Evolutionary conservation across 768 basidiomycete genomes (phyloP).

Genomic region (Leccinum disarticulatum): DNA sequence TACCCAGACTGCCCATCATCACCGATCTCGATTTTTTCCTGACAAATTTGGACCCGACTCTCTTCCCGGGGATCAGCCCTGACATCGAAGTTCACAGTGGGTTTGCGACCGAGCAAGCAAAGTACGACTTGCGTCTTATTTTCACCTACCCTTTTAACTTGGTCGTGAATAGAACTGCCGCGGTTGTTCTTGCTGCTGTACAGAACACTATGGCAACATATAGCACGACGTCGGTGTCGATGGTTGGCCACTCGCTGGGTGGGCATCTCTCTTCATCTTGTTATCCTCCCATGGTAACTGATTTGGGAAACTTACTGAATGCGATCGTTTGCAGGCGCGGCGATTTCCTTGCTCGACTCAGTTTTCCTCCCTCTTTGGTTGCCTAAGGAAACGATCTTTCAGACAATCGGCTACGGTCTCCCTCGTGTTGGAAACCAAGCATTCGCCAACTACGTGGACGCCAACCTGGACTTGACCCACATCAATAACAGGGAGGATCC

Average conservation of each 20-base stretch:
- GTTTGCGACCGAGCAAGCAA: conserved; percentile 44
- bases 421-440: neutral
- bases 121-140: conserved; percentile 30
- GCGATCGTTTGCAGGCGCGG: conserved; percentile 29
- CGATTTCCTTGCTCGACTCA: conserved; percentile 27
- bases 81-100: conserved; percentile 46
- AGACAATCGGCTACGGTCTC: conserved; percentile 24
- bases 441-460: conserved; percentile 22
- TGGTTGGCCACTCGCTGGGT: conserved; percentile 47
- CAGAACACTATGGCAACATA: conserved; percentile 37
- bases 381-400: neutral
- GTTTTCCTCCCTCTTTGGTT: neutral
- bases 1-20: conserved; percentile 33
- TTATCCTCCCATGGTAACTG: neutral
- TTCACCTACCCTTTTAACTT: neutral
- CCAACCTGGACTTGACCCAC: conserved; percentile 44
- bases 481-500: conserved; percentile 52
- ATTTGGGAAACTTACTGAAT: neutral
- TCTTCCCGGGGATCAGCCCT: conserved; percentile 52
- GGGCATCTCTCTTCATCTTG: conserved; percentile 1
- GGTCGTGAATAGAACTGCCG: conserved; percentile 37
- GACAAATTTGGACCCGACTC: conserved; percentile 32
- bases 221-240: conserved; percentile 37
- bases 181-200: conserved; percentile 46
- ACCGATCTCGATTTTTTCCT: conserved; percentile 44